These are phyloP conservation scores for Cryptosporidium ubiquitum DNA, from an alignment of 169 alveolate genomes.

Conservation along the genomic window DNA sequence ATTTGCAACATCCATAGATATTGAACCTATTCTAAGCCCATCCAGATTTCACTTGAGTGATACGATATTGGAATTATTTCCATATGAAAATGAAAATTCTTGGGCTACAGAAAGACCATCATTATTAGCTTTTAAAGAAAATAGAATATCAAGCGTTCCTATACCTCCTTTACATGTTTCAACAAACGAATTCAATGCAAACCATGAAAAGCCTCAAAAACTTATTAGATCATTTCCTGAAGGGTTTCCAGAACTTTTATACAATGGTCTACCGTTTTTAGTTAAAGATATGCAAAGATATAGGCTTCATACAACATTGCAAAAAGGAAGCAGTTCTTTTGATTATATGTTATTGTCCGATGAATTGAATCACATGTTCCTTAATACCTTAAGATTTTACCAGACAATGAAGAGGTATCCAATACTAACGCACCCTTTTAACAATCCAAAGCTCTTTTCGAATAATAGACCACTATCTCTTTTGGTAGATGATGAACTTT, in stretches of 20 bases:
- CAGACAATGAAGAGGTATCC: constrained; percentile 73
- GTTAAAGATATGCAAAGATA: constrained; percentile 73
- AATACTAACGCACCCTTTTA: constrained; percentile 62
- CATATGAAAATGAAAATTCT: constrained; percentile 29
- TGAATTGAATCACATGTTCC: constrained; percentile 27
- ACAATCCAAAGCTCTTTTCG: constrained; percentile 27
- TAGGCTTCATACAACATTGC: constrained; percentile 48
- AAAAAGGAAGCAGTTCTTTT: constrained; percentile 39
- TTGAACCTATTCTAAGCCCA: constrained; percentile 49
- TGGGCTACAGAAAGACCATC: constrained; percentile 74
- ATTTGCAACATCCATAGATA: constrained; percentile 50
- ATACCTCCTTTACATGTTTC: constrained; percentile 44
- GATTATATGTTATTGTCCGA: constrained; percentile 27
- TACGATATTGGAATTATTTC: constrained; percentile 47
- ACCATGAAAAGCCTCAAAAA: constrained; percentile 25
- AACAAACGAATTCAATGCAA: background rate
- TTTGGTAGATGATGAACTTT: constrained; percentile 51
- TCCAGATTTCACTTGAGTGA: constrained; percentile 58
- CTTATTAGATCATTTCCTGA: constrained; percentile 29
- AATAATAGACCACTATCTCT: constrained; percentile 45
- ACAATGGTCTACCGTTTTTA: constrained; percentile 44
- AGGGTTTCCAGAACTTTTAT: constrained; percentile 50
- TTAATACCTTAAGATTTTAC: constrained; percentile 39
- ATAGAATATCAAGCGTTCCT: constrained; percentile 21
- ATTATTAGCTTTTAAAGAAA: constrained; percentile 28